Conservation (phyloP, 2,329 filamentous ascomycete genomes). For the Pseudopithomyces maydicus region DNA sequence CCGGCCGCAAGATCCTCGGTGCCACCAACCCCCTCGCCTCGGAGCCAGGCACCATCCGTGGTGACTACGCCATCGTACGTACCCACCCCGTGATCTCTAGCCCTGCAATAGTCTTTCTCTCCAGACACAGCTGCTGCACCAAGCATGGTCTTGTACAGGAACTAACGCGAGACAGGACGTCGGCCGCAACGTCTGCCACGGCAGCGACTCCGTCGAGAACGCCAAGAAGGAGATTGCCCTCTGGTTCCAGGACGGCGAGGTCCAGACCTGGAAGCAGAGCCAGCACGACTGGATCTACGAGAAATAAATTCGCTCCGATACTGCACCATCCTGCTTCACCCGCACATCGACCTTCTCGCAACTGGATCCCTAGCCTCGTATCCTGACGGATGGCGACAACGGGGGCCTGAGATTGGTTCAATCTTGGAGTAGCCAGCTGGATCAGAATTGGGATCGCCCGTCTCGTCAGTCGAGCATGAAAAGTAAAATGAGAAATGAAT, state of each 20-base stretch:
- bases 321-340: background rate
- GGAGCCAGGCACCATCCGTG: constrained; percentile 96
- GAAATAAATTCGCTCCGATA: constrained; percentile 57
- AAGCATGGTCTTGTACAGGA: background rate
- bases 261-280: constrained; percentile 82
- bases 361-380: background rate
- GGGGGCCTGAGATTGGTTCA: background rate
- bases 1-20: constrained; percentile 92
- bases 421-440: background rate
- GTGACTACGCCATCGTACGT: constrained; percentile 78
- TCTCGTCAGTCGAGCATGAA: background rate
- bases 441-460: background rate
- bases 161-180: constrained; percentile 60
- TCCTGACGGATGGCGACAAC: background rate
- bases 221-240: constrained; percentile 99
- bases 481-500: constrained; percentile 2
- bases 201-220: constrained; percentile 97
- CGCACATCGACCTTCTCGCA: background rate
- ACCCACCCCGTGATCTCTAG: background rate
- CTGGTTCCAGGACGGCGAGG: constrained; percentile 92
- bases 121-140: background rate
- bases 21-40: constrained; percentile 98
- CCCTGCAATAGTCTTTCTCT: too few relatives aligned
- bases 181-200: constrained; percentile 99
- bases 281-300: constrained; percentile 97